Conservation (phyloP, 352 stramenopile species). For the Aphanomyces astaci region DNA sequence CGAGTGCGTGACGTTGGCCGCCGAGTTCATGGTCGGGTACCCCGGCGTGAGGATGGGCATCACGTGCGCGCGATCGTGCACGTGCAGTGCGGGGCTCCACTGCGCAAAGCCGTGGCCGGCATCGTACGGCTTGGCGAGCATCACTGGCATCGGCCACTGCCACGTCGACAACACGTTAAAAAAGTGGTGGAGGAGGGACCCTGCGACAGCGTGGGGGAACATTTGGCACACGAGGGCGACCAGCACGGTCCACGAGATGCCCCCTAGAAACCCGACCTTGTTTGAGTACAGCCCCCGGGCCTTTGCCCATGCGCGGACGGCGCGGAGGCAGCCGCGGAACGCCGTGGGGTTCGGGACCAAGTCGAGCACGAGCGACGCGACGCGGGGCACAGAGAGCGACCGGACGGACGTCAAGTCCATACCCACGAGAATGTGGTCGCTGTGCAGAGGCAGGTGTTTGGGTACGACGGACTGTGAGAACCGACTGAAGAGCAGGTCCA, state of each 20-base stretch:
- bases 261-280: constrained; percentile 72
- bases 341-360: constrained; percentile 65
- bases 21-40: constrained; percentile 75
- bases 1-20: constrained; percentile 74
- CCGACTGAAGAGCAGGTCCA: constrained; percentile 72
- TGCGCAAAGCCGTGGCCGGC: constrained; percentile 36
- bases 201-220: constrained; percentile 69
- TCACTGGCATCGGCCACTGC: constrained; percentile 72
- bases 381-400: constrained; percentile 65
- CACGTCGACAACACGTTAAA: constrained; percentile 71
- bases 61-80: constrained; percentile 67
- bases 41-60: constrained; percentile 85
- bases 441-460: constrained; percentile 67
- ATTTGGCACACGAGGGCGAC: constrained; percentile 83
- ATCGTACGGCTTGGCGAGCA: constrained; percentile 54
- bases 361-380: constrained; percentile 70
- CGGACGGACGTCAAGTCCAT: constrained; percentile 74
- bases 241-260: constrained; percentile 79
- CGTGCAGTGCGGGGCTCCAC: constrained; percentile 66
- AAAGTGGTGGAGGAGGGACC: constrained; percentile 65
- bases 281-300: constrained; percentile 77
- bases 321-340: constrained; percentile 62
- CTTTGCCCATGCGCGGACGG: constrained; percentile 68
- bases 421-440: constrained; percentile 55
- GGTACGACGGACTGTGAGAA: constrained; percentile 59